Base-by-base conservation (phyloP, 345 rosid genomes). In the Syzygium oleosum region DNA sequence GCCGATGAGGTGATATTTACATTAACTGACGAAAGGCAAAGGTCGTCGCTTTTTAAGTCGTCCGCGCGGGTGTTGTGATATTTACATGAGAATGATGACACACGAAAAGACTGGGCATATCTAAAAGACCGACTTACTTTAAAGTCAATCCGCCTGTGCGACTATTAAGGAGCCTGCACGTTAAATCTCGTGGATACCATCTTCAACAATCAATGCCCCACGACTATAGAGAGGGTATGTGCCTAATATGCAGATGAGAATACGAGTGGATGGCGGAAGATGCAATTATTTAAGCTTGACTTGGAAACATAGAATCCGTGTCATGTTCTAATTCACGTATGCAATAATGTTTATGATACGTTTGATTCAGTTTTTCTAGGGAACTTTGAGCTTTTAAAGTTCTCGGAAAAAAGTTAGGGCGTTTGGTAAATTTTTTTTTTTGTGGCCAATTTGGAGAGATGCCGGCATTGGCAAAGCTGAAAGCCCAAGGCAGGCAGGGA, bases 311-410 rank as follows among this genome's bases (percentile, higher is more conserved):
- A 8, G 29, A n/a, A 61, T 61, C 1, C 15, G 9, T n/a, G 19
- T n/a, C 29, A 13, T 12, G 68, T 59, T 27, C 17, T 12, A 59
- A 59, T n/a, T 13, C 19, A 61, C 9, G n/a, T 13, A n/a, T 23
- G 9, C 2, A 34, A 9, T 34, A 5, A 1, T 68, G 4, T 17
- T 68, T 68, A 68, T 34, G 25, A 7, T 1, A 2, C 0, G 1
- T 19, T 34, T 34, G 7, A 34, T 68, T 34, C 0, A 9, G 7
- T 2, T 5, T 34, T 34, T 1, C 22, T 1, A 34, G 17, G 21
- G 5, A 3, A 4, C 2, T 34, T 68, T 2, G 7, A 17, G 3
- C 12, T 0, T 68, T 0, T 34, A 34, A 17, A 68, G 22, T 34
- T 68, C 19, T 68, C 2, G n/a, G 13, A 1, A 31, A 31, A 17